These are phyloP conservation scores for Raphidocelis subcapitata DNA, from an alignment of 139 green algal genomes.

Conservation along the genomic window DNA sequence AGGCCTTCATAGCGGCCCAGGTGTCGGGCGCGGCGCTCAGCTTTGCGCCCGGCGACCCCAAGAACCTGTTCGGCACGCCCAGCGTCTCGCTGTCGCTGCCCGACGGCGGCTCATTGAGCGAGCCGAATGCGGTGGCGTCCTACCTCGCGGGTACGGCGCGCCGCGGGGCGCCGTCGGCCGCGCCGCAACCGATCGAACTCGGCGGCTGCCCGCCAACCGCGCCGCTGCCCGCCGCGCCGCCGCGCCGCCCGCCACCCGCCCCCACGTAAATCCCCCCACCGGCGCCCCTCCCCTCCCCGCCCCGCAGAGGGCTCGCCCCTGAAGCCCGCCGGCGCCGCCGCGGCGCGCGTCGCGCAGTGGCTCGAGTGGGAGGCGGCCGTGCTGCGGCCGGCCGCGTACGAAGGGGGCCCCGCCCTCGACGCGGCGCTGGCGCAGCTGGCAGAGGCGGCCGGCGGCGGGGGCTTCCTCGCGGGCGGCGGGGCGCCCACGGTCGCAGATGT, in stretches of 20 bases:
- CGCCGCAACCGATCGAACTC: background rate
- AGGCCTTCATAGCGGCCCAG: constrained; percentile 40
- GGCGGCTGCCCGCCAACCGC: background rate
- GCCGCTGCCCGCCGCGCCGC: background rate
- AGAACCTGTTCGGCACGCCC: constrained; percentile 33
- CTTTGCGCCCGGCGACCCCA: constrained; percentile 10
- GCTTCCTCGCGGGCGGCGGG: constrained; percentile 21
- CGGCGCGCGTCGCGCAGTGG: constrained; percentile 41
- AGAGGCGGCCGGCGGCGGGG: constrained; percentile 14
- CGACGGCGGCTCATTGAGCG: constrained; percentile 36
- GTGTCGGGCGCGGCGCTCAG: constrained; percentile 10
- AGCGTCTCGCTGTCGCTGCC: constrained; percentile 34
- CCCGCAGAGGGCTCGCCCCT: background rate
- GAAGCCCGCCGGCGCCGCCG: background rate
- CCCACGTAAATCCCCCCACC: background rate
- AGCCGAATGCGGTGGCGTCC: constrained; percentile 59
- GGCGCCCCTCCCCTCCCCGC: background rate
- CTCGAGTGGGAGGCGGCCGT: constrained; percentile 60
- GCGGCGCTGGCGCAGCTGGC: constrained; percentile 32
- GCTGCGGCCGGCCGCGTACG: constrained; percentile 39
- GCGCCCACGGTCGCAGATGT: constrained; percentile 58
- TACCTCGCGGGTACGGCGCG: constrained; percentile 41
- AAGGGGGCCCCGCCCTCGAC: constrained; percentile 16
- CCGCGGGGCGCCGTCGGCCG: background rate
- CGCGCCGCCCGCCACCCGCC: background rate